These are phyloP conservation scores for Clathrospora elynae DNA, from an alignment of 2,329 filamentous ascomycete species.

Conservation along the genomic window DNA sequence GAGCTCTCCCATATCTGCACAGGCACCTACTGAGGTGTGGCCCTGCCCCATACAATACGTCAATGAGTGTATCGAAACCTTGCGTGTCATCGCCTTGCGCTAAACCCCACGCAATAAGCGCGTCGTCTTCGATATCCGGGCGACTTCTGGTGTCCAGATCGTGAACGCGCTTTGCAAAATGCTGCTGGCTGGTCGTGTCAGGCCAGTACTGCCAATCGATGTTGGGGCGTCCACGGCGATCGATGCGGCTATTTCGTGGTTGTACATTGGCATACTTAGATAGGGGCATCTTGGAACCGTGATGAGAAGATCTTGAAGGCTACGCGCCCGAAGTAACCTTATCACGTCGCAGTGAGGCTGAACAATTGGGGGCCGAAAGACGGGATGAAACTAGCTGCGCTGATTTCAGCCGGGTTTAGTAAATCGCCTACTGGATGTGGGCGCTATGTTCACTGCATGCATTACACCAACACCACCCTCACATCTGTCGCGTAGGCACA, in stretches of 20 bases:
- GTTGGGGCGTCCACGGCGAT: conserved; percentile 1
- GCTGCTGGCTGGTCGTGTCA: conserved; percentile 1
- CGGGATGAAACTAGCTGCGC: too few species aligned
- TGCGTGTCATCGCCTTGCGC: conserved; percentile 1
- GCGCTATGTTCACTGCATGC: too few species aligned
- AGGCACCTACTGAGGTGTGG: conserved; percentile 10
- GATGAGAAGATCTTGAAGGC: too few species aligned
- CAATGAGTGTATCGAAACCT: background rate
- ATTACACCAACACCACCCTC: too few species aligned
- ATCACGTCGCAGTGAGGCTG: too few species aligned
- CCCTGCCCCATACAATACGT: conserved; percentile 9
- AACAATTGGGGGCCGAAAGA: too few species aligned
- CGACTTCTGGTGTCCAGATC: background rate
- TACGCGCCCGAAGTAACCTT: too few species aligned
- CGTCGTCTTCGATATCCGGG: conserved; percentile 19
- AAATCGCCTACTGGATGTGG: too few species aligned
- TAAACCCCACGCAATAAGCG: conserved; percentile 18
- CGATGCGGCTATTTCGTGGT: conserved; percentile 3
- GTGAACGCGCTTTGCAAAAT: background rate
- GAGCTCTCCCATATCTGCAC: background rate
- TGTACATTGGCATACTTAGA: too few species aligned
- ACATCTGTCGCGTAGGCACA: too few species aligned
- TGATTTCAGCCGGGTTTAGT: too few species aligned
- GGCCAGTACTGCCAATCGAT: conserved; percentile 10
- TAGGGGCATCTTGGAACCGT: too few species aligned